Conservation (phyloP, 2,329 filamentous ascomycete species). For the Aspergillus latus region DNA sequence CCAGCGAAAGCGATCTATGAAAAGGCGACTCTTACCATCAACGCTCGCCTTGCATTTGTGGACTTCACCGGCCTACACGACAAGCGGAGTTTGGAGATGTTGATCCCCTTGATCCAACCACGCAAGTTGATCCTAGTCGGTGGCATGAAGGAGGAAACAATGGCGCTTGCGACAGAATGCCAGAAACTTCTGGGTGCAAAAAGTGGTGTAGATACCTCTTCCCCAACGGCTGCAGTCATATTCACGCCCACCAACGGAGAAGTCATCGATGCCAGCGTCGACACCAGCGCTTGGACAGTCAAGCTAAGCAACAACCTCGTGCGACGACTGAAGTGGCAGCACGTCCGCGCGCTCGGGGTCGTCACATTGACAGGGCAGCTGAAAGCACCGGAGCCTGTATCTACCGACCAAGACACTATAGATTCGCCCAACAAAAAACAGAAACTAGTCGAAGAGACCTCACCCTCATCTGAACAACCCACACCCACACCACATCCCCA, state of each 20-base stretch:
- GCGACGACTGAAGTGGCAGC: conserved; percentile 90
- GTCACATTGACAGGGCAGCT: conserved; percentile 87
- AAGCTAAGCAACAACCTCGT: conserved; percentile 83
- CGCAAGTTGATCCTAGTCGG: conserved; percentile 92
- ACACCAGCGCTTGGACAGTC: conserved; percentile 96
- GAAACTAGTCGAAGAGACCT: conserved; percentile 35
- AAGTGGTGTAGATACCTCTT: conserved; percentile 32
- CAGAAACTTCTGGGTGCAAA: conserved; percentile 61
- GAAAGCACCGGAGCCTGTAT: conserved; percentile 47
- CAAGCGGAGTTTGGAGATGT: conserved; percentile 87
- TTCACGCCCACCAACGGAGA: conserved; percentile 77
- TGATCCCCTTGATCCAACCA: conserved; percentile 90
- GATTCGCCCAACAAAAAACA: conserved; percentile 52
- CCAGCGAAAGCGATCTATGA: conserved; percentile 74
- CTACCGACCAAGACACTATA: conserved; percentile 32
- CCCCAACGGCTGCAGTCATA: conserved; percentile 65
- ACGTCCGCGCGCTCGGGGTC: conserved; percentile 82
- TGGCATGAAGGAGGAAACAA: conserved; percentile 75
- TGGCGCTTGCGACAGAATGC: conserved; percentile 75
- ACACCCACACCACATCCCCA: not conserved
- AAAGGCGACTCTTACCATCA: conserved; percentile 63
- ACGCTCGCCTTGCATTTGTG: conserved; percentile 78
- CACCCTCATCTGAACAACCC: conserved; percentile 20
- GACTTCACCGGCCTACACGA: conserved; percentile 94
- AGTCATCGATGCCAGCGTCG: conserved; percentile 84